Evolutionary conservation across 768 basidiomycete species (phyloP).

Genomic region (Chalciporus sphaerocephalus): DNA sequence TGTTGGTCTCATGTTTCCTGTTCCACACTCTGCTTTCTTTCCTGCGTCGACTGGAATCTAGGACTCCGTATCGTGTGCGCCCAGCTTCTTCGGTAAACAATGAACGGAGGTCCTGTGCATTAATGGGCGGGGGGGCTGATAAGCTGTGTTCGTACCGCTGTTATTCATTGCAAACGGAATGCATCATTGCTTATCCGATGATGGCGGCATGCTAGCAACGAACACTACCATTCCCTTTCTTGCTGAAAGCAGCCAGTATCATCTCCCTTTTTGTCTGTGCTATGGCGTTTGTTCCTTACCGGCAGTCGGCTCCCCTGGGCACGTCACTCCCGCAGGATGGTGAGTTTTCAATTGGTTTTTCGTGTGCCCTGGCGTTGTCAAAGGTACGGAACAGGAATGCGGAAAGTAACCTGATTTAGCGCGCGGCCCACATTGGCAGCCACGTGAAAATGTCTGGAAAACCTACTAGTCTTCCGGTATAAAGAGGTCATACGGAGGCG

Average conservation of each 20-base stretch:
- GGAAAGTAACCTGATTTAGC: not conserved
- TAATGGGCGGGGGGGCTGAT: not conserved
- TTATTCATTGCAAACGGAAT: not conserved
- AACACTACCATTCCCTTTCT: not conserved
- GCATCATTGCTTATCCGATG: no score
- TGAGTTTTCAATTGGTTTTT: no score
- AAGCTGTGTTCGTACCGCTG: not conserved
- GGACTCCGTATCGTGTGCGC: no score
- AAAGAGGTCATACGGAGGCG: not conserved
- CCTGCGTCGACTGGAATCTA: no score
- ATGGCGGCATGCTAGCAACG: not conserved
- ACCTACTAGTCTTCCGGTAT: slow-evolving; percentile 1
- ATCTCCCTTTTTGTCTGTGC: no score
- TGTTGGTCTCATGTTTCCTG: no score
- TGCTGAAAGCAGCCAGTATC: not conserved
- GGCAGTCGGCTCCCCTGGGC: not conserved
- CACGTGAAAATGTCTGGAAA: no score
- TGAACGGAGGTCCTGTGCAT: no score
- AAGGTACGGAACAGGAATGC: not conserved
- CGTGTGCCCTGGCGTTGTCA: no score
- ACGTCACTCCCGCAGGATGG: no score
- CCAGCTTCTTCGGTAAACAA: no score
- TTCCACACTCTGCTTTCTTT: no score
- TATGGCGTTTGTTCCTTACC: not conserved
- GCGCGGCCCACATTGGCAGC: not conserved